Evolutionary conservation across 2,329 filamentous ascomycete species (phyloP).

Genomic region (Amylocarpus encephaloides): DNA sequence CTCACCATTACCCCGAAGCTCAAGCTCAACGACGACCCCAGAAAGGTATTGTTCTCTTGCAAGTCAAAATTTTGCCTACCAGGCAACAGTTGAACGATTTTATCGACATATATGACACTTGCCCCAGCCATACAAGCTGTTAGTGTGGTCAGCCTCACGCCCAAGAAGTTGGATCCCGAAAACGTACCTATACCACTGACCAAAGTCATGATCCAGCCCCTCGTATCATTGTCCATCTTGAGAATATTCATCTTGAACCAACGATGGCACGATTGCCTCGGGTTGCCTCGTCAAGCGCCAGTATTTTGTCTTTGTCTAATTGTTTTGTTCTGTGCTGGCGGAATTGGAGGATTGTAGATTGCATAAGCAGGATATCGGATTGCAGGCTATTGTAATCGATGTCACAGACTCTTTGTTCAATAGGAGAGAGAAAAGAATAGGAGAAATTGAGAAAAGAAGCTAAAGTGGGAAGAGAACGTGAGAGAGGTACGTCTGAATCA

Average conservation of each 20-base stretch:
- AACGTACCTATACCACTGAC: conserved; percentile 66
- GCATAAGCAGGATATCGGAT: too few relatives aligned
- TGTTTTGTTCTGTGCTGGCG: too few relatives aligned
- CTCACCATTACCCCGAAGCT: conserved; percentile 95
- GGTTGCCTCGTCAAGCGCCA: background rate
- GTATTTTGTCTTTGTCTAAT: background rate
- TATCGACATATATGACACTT: conserved; percentile 79
- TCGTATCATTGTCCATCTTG: conserved; percentile 60
- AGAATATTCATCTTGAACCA: background rate
- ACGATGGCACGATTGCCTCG: background rate
- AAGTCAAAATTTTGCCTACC: conserved; percentile 75
- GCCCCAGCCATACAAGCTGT: conserved; percentile 66
- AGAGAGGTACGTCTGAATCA: too few relatives aligned
- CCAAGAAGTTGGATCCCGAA: conserved; percentile 2
- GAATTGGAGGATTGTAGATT: too few relatives aligned
- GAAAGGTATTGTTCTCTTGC: conserved; percentile 80
- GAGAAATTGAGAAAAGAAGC: too few relatives aligned
- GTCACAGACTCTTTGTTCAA: too few relatives aligned
- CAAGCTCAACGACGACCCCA: conserved; percentile 81
- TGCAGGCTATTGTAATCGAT: too few relatives aligned
- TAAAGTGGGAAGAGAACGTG: too few relatives aligned
- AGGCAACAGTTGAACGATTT: conserved; percentile 66
- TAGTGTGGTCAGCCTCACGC: conserved; percentile 9
- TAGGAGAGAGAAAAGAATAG: too few relatives aligned
- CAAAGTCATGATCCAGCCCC: conserved; percentile 88